Evolutionary conservation across 208 protist species (phyloP), one percentile per base, ranked within the genome.

Genomic region (Crithidia brevicula): DNA sequence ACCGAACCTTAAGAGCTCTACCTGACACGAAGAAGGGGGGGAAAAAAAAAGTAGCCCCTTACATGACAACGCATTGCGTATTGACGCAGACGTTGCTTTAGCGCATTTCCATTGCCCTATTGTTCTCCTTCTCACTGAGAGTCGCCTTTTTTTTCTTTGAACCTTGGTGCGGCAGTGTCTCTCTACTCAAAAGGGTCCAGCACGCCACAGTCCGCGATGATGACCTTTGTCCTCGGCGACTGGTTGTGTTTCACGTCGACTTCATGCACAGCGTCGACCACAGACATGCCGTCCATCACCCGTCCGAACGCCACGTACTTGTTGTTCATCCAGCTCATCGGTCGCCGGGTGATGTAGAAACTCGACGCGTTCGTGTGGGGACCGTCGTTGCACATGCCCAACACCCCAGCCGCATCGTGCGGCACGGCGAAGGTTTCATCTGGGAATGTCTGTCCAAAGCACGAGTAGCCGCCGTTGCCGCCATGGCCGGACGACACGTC

Each of bases 261-360:
- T 6, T 45, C 74, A 64, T 96, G 88, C 36, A 97, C 93, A 8
- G 82, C 81, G 38, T 91, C 77, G 43, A 98, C 83, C n/a, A 89
- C 79, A 15, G 88, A 51, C 79, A 93, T 91, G 42, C 96, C 96
- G 67, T 97, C 89, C 23, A 98, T 89, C 36, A 98, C 96, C n/a
- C 85, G 81, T 11, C 97, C 97, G 80, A 99, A 98, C 22, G 96
- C 97, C 0, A 98, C 93, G 75, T 99, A 98, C 58, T 91, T 93
- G 10, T 81, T 71, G 66, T 98, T 94, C 88, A 98, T 96, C 91
- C 90, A 96, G 22, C 81, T 83, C 81, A 90, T 85, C 25, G 76
- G 59, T 36, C 81, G 79, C 31, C 78, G 75, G 11, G 93, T 97
- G 30, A 97, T 92, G 77, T 96, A 97, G 76, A 97, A 97, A 22